Evolutionary conservation across 2,329 filamentous ascomycete species (phyloP).

Genomic region (Arachnomyces sp.): DNA sequence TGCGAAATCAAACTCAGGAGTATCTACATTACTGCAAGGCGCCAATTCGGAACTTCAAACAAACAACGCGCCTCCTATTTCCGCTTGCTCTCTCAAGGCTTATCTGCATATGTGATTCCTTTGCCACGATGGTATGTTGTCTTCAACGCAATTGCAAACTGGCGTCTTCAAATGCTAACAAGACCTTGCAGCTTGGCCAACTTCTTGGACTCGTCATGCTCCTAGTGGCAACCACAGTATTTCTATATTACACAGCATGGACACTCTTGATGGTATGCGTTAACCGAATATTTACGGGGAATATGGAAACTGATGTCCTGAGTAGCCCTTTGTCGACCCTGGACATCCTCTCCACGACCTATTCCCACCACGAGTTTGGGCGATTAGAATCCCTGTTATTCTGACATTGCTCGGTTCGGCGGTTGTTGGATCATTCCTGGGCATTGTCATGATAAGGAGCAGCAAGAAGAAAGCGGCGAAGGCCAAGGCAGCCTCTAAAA

Average conservation of each 20-base stretch:
- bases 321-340: slow-evolving; percentile 89
- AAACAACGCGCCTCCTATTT: background rate
- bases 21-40: background rate
- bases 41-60: background rate
- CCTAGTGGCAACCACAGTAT: slow-evolving; percentile 63
- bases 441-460: slow-evolving; percentile 97
- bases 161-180: background rate
- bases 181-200: slow-evolving; percentile 70
- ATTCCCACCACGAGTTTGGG: slow-evolving; percentile 97
- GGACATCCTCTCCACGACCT: slow-evolving; percentile 88
- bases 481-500: slow-evolving; percentile 73
- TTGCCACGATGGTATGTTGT: background rate
- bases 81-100: background rate
- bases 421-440: slow-evolving; percentile 91
- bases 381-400: slow-evolving; percentile 96
- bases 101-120: background rate
- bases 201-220: slow-evolving; percentile 70
- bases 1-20: background rate
- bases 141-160: background rate
- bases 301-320: slow-evolving; percentile 5
- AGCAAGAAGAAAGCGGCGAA: slow-evolving; percentile 97
- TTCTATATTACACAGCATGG: slow-evolving; percentile 95
- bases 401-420: slow-evolving; percentile 85
- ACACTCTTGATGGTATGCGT: slow-evolving; percentile 81
- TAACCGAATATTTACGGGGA: slow-evolving; percentile 1